Base-by-base conservation (phyloP, 106 monocot species). In the Dendrobium catenatum region DNA sequence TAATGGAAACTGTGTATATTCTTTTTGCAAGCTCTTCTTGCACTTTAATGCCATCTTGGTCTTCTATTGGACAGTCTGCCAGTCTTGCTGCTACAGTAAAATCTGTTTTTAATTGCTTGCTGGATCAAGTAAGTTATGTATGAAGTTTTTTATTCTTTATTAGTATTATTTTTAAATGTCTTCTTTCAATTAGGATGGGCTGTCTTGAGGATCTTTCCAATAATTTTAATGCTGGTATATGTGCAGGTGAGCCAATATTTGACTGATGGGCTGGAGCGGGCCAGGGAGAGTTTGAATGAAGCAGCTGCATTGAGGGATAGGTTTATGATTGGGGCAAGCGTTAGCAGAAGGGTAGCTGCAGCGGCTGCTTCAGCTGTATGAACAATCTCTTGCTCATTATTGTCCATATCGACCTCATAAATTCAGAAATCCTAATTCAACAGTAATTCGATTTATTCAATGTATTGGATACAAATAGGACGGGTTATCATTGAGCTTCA, bases 261-360 rank as follows among this genome's bases (percentile, higher is more conserved):
- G 81, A 93, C 95, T 81, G 99, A 99, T 75, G 95, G 99, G 8
- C 93, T 99, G 80, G 95, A 95, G 73, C 83, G 91, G 33, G 95
- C 92, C 17, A 89, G 90, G 87, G 95, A 95, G 85, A 88, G 95
- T 88, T 87, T 99, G 79, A 99, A 91, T 89, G 93, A 99, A 68
- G 99, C 95, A 56, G 95, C 99, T 75, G 83, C 91, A 79, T 80
- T 90, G 80, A 88, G 99, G 68, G 99, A 99, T 73, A 93, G 90
- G 78, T 99, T 91, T 86, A 82, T 93, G 66, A 93, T 99, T 79
- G 99, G 99, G 67, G 82, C 93, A 68, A 93, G 89, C 81, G 92
- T 98, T 80, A 98, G 93, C 84, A 93, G 90, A 82, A 91, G 99
- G 80, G 99, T 95, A 11, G 99, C 99, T 80, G 93, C 95, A 68